Percentiles rank a stretch among this genome's conserved stretches.
Conservation (phyloP, 352 stramenopile genomes). For the Phytopythium oedochilum region DNA sequence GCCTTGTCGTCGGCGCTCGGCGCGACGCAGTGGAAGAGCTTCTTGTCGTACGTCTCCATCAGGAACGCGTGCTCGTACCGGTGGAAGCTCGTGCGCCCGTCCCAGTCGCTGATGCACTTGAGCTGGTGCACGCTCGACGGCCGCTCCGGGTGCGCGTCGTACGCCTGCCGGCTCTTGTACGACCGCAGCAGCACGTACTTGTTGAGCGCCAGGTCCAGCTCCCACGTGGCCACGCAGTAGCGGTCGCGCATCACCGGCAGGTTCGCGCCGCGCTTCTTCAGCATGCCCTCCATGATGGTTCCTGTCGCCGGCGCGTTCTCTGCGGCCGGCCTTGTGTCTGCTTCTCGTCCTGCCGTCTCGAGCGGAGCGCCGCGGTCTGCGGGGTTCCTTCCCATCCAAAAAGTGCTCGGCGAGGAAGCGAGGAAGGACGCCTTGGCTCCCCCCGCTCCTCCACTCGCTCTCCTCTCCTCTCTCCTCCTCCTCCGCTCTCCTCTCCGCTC, state of each 20-base stretch:
- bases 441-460: not conserved
- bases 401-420: not conserved
- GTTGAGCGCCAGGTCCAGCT: constrained; percentile 35
- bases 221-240: constrained; percentile 78
- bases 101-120: constrained; percentile 74
- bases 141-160: constrained; percentile 38
- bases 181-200: constrained; percentile 66
- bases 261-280: constrained; percentile 69
- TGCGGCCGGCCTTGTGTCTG: too few relatives aligned
- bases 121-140: constrained; percentile 52
- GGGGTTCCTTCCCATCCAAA: constrained; percentile 1
- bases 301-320: not conserved
- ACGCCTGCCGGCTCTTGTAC: constrained; percentile 55
- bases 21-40: constrained; percentile 72
- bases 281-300: constrained; percentile 48
- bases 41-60: constrained; percentile 69
- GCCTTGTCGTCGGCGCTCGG: constrained; percentile 40
- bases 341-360: not conserved
- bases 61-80: constrained; percentile 66
- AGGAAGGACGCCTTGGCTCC: not conserved
- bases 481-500: not conserved
- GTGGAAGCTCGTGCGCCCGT: constrained; percentile 72
- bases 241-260: constrained; percentile 79
- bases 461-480: not conserved
- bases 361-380: not conserved